Evolutionary conservation across 2,329 filamentous ascomycete genomes (phyloP).

Genomic region (Penicillium sp.): DNA sequence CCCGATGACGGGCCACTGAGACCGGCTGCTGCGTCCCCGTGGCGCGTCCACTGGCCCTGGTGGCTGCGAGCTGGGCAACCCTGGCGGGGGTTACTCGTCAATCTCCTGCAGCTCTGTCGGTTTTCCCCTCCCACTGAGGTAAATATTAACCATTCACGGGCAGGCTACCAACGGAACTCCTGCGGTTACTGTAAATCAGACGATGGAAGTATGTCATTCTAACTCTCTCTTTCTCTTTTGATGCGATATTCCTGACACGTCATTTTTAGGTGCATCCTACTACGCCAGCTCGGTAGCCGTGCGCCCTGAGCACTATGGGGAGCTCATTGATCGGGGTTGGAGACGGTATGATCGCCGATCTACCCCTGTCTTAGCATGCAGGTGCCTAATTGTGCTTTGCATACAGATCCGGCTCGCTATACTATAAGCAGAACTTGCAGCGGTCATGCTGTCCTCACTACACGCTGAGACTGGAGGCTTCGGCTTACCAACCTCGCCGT

Average conservation of each 20-base stretch:
- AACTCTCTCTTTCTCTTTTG: background rate
- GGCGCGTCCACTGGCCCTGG: constrained; percentile 32
- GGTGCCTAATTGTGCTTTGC: background rate
- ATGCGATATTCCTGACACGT: constrained; percentile 17
- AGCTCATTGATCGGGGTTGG: constrained; percentile 50
- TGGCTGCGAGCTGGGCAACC: constrained; percentile 6
- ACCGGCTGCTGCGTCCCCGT: constrained; percentile 29
- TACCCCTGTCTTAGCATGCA: constrained; percentile 2
- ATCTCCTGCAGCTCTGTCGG: constrained; percentile 1
- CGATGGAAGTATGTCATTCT: constrained; percentile 43
- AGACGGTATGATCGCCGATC: constrained; percentile 37
- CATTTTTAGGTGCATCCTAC: constrained; percentile 43
- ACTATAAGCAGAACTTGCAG: constrained; percentile 58
- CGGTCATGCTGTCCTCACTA: constrained; percentile 88
- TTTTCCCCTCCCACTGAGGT: background rate
- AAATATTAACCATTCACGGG: background rate
- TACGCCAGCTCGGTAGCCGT: constrained; percentile 47
- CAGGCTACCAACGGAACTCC: constrained; percentile 48
- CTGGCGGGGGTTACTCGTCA: constrained; percentile 2
- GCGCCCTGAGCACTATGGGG: constrained; percentile 47
- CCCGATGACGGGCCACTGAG: constrained; percentile 32
- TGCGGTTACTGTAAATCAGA: constrained; percentile 51
- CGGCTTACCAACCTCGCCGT: constrained; percentile 43
- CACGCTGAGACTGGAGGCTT: constrained; percentile 47
- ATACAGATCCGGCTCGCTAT: constrained; percentile 47